Evolutionary conservation across 495 filamentous ascomycete genomes (phyloP), one percentile per base, ranked within the genome.

Genomic region (Talaromyces trachyspermus): DNA sequence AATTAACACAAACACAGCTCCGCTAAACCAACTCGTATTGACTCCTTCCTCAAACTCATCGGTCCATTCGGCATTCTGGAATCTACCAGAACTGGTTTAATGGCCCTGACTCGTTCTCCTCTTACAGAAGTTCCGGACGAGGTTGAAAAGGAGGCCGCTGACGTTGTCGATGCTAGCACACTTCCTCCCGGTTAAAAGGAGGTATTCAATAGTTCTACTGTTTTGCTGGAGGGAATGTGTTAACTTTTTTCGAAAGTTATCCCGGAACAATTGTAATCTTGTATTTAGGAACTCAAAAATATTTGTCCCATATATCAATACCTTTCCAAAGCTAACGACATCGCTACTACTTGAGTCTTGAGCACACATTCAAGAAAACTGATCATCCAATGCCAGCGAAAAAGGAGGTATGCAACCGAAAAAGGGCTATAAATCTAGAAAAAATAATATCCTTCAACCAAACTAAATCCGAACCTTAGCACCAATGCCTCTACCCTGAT

Each of bases 31-130:
- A 75, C 75, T 46, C 81, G 92, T 68, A 95, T 98, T 60, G 91
- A 97, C 64, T 92, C 89, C 20, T 98, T 96, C 72, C 82, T 98
- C 72, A 97, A 95, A 72, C 78, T 98, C 48, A 81, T 98, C 57
- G 76, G 79, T 40, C 90, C 90, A n/a, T 98, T 97, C 64, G 92
- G 92, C 57, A 89, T 98, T 52, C 78, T 98, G 14, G 92, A 98
- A 69, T 95, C 88, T 33, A 87, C 91, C 27, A 77, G 92, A 41
- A 96, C 92, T 14, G 84, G 92, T 63, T 79, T 98, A 25, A 98
- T 95, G 92, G 92, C 92, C 15, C 77, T 98, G 48, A 91, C 92
- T 30, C 85, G 92, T 29, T 95, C 92, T 22, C 92, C 92, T 41
- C 78, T 98, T 18, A 78, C 85, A 49, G 81, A 78, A 41, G 77